Evolutionary conservation across 345 rosid species (phyloP), one percentile per base, ranked within the genome.

Genomic region (Isatis tinctoria): DNA sequence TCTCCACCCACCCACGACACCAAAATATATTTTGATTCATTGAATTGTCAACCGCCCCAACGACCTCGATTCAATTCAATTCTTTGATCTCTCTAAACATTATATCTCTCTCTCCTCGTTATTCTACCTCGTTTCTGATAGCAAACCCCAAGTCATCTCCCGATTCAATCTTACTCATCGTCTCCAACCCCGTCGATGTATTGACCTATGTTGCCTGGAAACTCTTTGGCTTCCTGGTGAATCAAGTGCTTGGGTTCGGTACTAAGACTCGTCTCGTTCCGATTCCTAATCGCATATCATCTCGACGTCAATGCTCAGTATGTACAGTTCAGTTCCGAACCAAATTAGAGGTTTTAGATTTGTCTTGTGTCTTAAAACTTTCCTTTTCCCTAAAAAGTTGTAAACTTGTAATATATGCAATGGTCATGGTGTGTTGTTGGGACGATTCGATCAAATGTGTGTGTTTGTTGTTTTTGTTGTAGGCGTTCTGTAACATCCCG

Each of bases 281-380:
- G 96, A 45, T 94, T 89, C 85, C 66, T 94, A 78, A 86, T 91
- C 28, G 97, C 97, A 0, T 90, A 94, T 70, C 97, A 94, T 73
- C 86, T 94, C 47, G 93, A 91, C 60, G 93, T 94, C 32, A 94
- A 91, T 47, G 95, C 97, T 67, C 98, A 94, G 74, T 97, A 94
- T 44, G 97, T 94, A 10, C 98, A 94, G 95, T 97, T 93, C 8
- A 77, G 61, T 35, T 54, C 80, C 36, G 8, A 26, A 4, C 24
- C 16, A 26, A 30, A 17, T 43, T 69, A 43, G 43, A 17, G 73
- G 16, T 11, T 37, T 13, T 9, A 12, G 1, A 3, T 60, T 27
- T 26, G 12, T 66, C 14, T 8, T 13, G 4, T 8, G 16, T 18
- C n/a, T 63, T 28, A 1, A 47, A 24, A 4, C 5, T 7, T 17